Conservation (phyloP, 768 basidiomycete species). For the Lactarius evosmus region DNA sequence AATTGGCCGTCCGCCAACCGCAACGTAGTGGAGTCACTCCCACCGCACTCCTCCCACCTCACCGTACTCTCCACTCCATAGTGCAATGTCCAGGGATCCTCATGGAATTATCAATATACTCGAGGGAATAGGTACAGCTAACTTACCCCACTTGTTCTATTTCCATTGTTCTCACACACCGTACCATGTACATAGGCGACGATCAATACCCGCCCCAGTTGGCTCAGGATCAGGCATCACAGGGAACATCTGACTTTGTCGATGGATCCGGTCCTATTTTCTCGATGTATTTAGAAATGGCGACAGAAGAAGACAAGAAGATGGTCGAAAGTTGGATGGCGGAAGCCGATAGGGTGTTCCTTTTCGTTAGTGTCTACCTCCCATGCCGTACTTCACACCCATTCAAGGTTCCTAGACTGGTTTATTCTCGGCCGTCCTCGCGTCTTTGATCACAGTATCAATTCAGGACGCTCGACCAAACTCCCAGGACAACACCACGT, state of each 20-base stretch:
- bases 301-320: not conserved
- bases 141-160: too few species aligned
- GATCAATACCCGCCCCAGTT: not conserved
- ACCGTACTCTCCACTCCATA: too few species aligned
- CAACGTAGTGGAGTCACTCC: too few species aligned
- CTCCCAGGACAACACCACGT: not conserved
- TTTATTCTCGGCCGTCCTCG: constrained; percentile 1
- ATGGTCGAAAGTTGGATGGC: not conserved
- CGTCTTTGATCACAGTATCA: not conserved
- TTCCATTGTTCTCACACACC: too few species aligned
- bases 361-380: constrained; percentile 1
- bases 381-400: not conserved
- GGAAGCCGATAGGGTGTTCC: not conserved
- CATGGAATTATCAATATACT: too few species aligned
- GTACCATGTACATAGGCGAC: too few species aligned
- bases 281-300: not conserved
- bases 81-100: too few species aligned
- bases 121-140: too few species aligned
- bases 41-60: too few species aligned
- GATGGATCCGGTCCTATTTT: constrained; percentile 4
- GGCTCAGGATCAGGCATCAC: not conserved
- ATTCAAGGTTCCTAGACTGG: not conserved
- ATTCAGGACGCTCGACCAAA: not conserved
- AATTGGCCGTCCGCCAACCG: too few species aligned
- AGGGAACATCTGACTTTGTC: not conserved